Evolutionary conservation across 2,329 filamentous ascomycete genomes (phyloP).

Genomic region (Gliomastix tumulicola): DNA sequence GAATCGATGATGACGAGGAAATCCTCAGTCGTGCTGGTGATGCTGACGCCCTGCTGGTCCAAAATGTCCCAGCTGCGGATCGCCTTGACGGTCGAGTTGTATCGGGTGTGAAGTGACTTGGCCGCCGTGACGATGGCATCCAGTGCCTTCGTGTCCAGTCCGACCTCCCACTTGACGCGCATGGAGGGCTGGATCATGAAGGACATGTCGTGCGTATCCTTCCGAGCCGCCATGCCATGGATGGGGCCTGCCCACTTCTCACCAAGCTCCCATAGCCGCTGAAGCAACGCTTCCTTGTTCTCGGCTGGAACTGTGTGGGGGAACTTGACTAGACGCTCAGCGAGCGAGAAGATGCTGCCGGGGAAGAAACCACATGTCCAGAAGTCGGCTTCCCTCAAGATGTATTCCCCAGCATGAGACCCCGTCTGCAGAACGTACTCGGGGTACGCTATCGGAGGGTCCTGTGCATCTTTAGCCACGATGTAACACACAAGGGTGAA

Average conservation of each 20-base stretch:
- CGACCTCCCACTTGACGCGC: conserved; percentile 39
- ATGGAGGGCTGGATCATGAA: conserved; percentile 46
- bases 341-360: conserved; percentile 21
- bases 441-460: conserved; percentile 9
- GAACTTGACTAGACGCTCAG: conserved; percentile 22
- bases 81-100: conserved; percentile 31
- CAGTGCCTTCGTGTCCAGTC: conserved; percentile 26
- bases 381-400: conserved; percentile 18
- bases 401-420: conserved; percentile 7
- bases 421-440: conserved; percentile 11
- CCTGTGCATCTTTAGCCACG: conserved; percentile 1
- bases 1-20: conserved; percentile 35
- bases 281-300: conserved; percentile 7
- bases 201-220: conserved; percentile 46
- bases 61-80: conserved; percentile 41
- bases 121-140: conserved; percentile 35
- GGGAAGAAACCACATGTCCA: conserved; percentile 37
- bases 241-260: conserved; percentile 25
- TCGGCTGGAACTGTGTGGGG: conserved; percentile 13
- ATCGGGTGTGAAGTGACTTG: conserved; percentile 32
- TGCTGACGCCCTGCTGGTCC: conserved; percentile 17
- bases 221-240: conserved; percentile 25
- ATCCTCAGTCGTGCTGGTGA: conserved; percentile 20
- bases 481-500: not conserved
- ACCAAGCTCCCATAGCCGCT: conserved; percentile 15